Evolutionary conservation across 2,329 filamentous ascomycete species (phyloP).

Genomic region (Passalora sequoiae): DNA sequence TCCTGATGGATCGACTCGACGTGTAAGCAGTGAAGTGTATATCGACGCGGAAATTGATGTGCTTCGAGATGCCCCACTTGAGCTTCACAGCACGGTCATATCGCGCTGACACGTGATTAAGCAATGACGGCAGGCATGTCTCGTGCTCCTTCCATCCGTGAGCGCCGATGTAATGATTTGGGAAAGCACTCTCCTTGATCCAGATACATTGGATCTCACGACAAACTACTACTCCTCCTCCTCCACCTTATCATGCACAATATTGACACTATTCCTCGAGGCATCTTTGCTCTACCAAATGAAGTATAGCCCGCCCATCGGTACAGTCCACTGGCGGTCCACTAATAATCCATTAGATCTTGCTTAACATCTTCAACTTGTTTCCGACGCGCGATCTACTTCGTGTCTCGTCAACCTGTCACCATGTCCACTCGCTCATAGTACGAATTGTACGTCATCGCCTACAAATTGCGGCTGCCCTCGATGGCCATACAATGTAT

Average conservation of each 20-base stretch:
- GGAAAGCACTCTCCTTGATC: too few relatives aligned
- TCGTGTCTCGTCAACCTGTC: slow-evolving; percentile 54
- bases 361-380: slow-evolving; percentile 41
- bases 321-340: background rate
- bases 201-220: too few relatives aligned
- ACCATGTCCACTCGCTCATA: slow-evolving; percentile 59
- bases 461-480: slow-evolving; percentile 52
- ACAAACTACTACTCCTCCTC: too few relatives aligned
- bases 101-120: too few relatives aligned
- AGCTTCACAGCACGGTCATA: too few relatives aligned
- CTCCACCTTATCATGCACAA: too few relatives aligned
- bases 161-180: too few relatives aligned
- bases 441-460: slow-evolving; percentile 61
- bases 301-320: slow-evolving; percentile 24
- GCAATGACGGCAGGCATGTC: background rate
- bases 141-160: slow-evolving; percentile 4
- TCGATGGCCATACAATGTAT: slow-evolving; percentile 61
- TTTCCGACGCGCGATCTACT: slow-evolving; percentile 45
- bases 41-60: too few relatives aligned
- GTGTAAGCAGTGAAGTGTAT: too few relatives aligned
- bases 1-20: too few relatives aligned
- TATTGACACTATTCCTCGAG: slow-evolving; percentile 10
- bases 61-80: too few relatives aligned
- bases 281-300: slow-evolving; percentile 31
- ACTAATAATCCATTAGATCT: slow-evolving; percentile 30